Percentiles rank a stretch among this genome's conserved stretches.
These are phyloP conservation scores for Podila clonocystis DNA, from an alignment of 192 early-diverging fungal species.

Conservation along the genomic window DNA sequence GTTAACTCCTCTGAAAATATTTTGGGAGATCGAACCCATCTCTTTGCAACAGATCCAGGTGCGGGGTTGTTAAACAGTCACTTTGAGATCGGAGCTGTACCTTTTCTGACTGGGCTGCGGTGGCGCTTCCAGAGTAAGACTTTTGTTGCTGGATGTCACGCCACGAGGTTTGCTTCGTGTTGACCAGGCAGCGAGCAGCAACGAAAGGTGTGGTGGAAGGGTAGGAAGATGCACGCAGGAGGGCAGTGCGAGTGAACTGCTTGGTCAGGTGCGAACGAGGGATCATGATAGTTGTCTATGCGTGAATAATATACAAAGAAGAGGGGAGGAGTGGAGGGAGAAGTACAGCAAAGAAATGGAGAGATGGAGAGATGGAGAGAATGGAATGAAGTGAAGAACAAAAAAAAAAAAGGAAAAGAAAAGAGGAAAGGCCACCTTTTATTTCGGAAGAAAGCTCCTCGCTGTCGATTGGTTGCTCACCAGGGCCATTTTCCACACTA, in stretches of 20 bases:
- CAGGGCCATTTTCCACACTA: too few species aligned
- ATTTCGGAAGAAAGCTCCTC: background rate
- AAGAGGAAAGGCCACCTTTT: background rate
- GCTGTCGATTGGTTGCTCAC: background rate
- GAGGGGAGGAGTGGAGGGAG: background rate
- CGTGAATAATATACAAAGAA: background rate
- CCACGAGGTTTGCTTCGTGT: conserved; percentile 33
- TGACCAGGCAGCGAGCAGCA: conserved; percentile 28
- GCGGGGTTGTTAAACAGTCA: too few species aligned
- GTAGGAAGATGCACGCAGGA: conserved; percentile 17
- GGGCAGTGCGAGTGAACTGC: conserved; percentile 24
- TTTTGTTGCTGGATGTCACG: conserved; percentile 15
- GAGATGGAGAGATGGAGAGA: background rate
- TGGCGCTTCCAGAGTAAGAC: conserved; percentile 31
- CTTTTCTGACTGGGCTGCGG: conserved; percentile 45
- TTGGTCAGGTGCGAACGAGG: conserved; percentile 17
- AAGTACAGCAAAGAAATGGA: background rate
- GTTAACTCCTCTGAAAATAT: background rate
- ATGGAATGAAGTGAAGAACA: background rate
- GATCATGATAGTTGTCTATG: conserved; percentile 15
- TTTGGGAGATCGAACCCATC: background rate
- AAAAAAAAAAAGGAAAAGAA: background rate
- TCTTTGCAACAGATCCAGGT: background rate
- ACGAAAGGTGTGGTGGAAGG: conserved; percentile 19
- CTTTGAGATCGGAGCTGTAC: conserved; percentile 2